Base-by-base conservation (phyloP, 2,329 filamentous ascomycete genomes). In the Pleurostoma richardsiae region DNA sequence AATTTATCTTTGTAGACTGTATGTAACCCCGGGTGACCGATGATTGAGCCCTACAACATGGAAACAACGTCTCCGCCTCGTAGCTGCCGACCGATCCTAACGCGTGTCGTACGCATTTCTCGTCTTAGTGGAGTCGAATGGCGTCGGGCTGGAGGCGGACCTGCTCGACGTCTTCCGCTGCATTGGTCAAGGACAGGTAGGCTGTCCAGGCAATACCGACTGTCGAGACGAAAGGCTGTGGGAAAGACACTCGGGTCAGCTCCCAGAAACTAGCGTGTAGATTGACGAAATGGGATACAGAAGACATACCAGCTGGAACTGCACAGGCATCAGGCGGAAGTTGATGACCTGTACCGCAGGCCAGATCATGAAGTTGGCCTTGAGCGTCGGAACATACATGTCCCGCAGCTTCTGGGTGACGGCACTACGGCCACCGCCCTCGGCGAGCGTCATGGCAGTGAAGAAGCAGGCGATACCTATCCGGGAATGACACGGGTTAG, bases 191-290 rank as follows among this genome's bases (percentile, higher is more conserved):
- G 3, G 91, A 96, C 8, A 99, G 81, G 67, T 96, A 99, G 26
- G 91, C 92, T 8, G 94, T 97, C 94, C 92, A 97, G 31, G 90
- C 90, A 59, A 97, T 97, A 76, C 92, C 92, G 47, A 99, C 71
- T 6, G 89, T 95, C 11, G 92, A 96, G 6, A 96, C 92, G 63
- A 99, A 97, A 1, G 92, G 92, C 91, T 96, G 59, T 40, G 40
- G 33, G 31, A 31, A 49, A 30, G 40, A 38, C n/a, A 31, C 10
- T 26, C 55, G 43, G 46, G 48, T 55, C 29, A 55, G 45, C 19
- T 36, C n/a, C 8, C 2, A 36, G n/a, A 8, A n/a, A n/a, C 33
- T 36, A 8, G 8, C n/a, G 8, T 8, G 8, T 8, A 36, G 33
- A 8, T 36, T n/a, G 33, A 36, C 8, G 33, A n/a, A 8, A 8